Evolutionary conservation across 768 basidiomycete species (phyloP).

Genomic region (Pisolithus orientalis): DNA sequence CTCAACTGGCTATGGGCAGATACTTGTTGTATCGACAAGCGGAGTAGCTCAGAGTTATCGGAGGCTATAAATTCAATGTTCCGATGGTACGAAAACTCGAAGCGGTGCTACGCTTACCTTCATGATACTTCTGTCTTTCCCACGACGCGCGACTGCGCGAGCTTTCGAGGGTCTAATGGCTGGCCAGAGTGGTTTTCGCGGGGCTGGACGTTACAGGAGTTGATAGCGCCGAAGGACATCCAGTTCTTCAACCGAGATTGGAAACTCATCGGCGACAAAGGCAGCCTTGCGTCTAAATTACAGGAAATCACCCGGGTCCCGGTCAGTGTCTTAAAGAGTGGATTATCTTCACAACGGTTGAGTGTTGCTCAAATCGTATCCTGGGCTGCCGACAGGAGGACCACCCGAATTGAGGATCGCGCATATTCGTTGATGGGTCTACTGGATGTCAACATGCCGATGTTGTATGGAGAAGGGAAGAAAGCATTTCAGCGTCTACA

Average conservation of each 20-base stretch:
- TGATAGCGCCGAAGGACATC: conserved; percentile 2
- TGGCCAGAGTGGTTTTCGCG: conserved; percentile 12
- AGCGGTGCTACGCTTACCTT: no score
- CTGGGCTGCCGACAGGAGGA: conserved; percentile 9
- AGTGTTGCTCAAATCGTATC: conserved; percentile 6
- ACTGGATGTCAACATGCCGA: no score
- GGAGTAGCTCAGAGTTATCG: no score
- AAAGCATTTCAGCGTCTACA: no score
- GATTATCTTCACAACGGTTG: background rate
- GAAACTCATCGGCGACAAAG: conserved; percentile 2
- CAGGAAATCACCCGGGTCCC: background rate
- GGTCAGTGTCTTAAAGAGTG: background rate
- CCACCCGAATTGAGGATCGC: no score
- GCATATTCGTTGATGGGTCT: no score
- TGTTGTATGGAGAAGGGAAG: no score
- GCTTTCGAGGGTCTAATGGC: background rate
- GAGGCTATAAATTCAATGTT: no score
- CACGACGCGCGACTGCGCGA: background rate
- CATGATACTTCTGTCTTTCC: background rate
- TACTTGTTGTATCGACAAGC: background rate
- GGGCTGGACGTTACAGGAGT: no score
- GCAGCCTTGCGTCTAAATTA: background rate
- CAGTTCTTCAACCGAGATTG: conserved; percentile 12
- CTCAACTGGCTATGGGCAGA: background rate
- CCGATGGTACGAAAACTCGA: no score